phyloP scores from a whole-genome alignment of 306 rosid species.

The Casuarina cunninghamiana region DNA sequence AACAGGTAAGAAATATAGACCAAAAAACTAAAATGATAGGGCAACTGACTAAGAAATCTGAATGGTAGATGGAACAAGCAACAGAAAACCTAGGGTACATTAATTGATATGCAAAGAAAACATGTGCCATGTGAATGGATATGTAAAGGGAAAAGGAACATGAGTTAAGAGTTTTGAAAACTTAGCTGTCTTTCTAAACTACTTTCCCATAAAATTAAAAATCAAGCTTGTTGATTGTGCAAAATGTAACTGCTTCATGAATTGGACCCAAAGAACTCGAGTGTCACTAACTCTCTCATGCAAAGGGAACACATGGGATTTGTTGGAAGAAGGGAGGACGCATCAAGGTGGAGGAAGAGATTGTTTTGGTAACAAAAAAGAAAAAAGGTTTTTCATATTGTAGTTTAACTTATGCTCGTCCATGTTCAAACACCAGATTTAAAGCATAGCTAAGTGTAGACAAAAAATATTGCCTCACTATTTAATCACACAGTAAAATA shows the following conservation, averaged over 20 bases:
- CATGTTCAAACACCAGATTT: not conserved
- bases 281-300: not conserved
- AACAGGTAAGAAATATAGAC: too few species aligned
- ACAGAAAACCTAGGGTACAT: too few species aligned
- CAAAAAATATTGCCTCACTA: not conserved
- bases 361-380: not conserved
- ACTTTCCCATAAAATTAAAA: not conserved
- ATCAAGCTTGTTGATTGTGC: not conserved
- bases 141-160: too few species aligned
- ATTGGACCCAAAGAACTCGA: not conserved
- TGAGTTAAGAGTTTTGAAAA: too few species aligned
- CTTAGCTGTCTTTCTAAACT: too few species aligned
- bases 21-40: too few species aligned
- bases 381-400: not conserved
- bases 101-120: not conserved
- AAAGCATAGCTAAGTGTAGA: not conserved
- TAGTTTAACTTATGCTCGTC: not conserved
- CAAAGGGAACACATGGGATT: not conserved
- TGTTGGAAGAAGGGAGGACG: not conserved
- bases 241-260: not conserved
- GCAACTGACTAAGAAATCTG: too few species aligned
- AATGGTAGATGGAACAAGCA: not conserved
- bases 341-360: not conserved
- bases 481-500: not conserved
- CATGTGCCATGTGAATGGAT: not conserved